Conservation (phyloP, 306 rosid genomes). For the Begonia loranthoides region DNA sequence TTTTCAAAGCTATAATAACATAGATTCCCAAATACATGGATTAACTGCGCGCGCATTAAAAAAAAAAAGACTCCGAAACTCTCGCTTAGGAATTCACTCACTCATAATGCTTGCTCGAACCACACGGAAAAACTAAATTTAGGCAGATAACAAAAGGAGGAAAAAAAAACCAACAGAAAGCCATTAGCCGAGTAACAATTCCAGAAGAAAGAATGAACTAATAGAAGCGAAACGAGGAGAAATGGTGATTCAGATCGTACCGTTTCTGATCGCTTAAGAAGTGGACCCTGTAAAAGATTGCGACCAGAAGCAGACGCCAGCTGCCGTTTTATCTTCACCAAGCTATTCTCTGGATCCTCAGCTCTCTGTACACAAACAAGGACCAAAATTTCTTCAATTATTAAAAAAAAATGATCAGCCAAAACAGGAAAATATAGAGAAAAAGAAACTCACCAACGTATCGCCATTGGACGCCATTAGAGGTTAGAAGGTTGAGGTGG, state of each 20-base stretch:
- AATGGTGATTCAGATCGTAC: constrained; percentile 22
- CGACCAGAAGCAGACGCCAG: constrained; percentile 84
- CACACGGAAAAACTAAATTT: background rate
- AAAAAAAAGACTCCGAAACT: no score
- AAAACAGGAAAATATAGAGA: constrained; percentile 1
- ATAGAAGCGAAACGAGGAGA: background rate
- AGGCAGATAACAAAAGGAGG: background rate
- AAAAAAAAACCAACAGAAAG: background rate
- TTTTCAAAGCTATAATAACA: no score
- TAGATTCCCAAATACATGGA: no score
- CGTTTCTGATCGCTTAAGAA: constrained; percentile 96
- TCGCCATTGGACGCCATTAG: constrained; percentile 66
- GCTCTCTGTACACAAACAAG: constrained; percentile 39
- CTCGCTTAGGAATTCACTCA: no score
- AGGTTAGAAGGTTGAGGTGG: constrained; percentile 15
- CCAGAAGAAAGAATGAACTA: constrained; percentile 1
- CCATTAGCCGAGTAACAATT: background rate
- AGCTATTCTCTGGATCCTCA: constrained; percentile 58
- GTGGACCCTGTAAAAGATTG: constrained; percentile 88
- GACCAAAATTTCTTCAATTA: background rate
- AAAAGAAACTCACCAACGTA: constrained; percentile 35
- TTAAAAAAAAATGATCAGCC: no score
- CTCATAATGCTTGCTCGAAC: no score
- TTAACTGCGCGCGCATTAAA: no score
- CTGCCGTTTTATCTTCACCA: constrained; percentile 97